A percentile compares a stretch with the other conserved stretches of the same genome.
phyloP scores from a whole-genome alignment of 2,329 filamentous ascomycete species.

The Penicillium sp. region DNA sequence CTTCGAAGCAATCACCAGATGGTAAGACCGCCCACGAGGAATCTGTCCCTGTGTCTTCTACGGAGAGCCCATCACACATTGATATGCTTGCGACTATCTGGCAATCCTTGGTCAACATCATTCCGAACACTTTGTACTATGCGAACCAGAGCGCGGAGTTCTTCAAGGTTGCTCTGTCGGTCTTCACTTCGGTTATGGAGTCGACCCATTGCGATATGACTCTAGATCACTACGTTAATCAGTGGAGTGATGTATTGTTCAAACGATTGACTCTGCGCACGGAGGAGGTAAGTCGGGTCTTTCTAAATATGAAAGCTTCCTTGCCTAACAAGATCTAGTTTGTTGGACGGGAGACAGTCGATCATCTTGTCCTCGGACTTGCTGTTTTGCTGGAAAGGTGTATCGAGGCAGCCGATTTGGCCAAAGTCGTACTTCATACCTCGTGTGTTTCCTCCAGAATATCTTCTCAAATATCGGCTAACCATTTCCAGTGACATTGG shows the following conservation, averaged over 20 bases:
- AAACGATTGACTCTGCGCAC: conserved; percentile 38
- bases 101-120: conserved; percentile 45
- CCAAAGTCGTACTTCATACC: conserved; percentile 37
- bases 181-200: conserved; percentile 49
- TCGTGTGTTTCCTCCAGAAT: conserved; percentile 29
- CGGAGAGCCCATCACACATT: conserved; percentile 36
- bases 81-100: conserved; percentile 52
- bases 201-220: conserved; percentile 42
- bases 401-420: conserved; percentile 43
- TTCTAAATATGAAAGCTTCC: neutral
- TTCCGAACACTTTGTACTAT: conserved; percentile 44
- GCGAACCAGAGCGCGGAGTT: conserved; percentile 49
- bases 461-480: neutral
- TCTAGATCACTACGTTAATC: conserved; percentile 44
- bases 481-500: conserved; percentile 45
- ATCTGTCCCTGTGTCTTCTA: conserved; percentile 10
- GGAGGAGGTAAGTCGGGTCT: conserved; percentile 40
- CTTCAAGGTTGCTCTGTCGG: conserved; percentile 48
- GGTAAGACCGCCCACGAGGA: conserved; percentile 23
- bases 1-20: conserved; percentile 30
- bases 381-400: conserved; percentile 49
- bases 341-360: conserved; percentile 51
- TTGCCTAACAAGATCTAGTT: conserved; percentile 39
- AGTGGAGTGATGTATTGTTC: conserved; percentile 50
- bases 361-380: conserved; percentile 50